Evolutionary conservation across 306 rosid genomes (phyloP).

Genomic region (Clitoria ternatea): DNA sequence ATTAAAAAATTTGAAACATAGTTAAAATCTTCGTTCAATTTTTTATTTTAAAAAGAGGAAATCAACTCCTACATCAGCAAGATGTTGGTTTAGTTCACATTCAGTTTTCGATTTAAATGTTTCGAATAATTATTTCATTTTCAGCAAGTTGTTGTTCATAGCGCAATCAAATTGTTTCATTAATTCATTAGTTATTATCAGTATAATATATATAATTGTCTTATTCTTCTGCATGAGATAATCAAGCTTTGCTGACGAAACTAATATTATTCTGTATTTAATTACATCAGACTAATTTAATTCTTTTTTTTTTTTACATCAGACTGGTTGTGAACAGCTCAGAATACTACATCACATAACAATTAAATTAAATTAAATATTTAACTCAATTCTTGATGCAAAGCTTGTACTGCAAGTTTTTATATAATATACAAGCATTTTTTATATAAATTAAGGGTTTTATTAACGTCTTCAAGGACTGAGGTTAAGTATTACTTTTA

Average conservation of each 20-base stretch:
- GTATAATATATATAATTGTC: not conserved
- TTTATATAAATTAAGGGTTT: too few species aligned
- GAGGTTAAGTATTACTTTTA: too few species aligned
- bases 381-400: not conserved
- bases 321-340: slow-evolving; percentile 47
- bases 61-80: too few species aligned
- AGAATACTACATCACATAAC: slow-evolving; percentile 30
- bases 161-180: not conserved
- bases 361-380: not conserved
- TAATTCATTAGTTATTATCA: not conserved
- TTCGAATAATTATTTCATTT: slow-evolving; percentile 2
- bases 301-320: too few species aligned
- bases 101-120: not conserved
- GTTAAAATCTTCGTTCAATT: too few species aligned
- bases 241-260: slow-evolving; percentile 12
- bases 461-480: too few species aligned
- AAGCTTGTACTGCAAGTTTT: not conserved
- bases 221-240: not conserved
- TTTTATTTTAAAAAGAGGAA: too few species aligned
- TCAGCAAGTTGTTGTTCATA: slow-evolving; percentile 5
- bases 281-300: slow-evolving; percentile 19
- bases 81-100: slow-evolving; percentile 15
- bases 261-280: slow-evolving; percentile 19
- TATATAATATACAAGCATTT: not conserved
- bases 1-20: too few species aligned